Conservation (phyloP, 768 basidiomycete species). For the Strobilomyces echinocephalus region DNA sequence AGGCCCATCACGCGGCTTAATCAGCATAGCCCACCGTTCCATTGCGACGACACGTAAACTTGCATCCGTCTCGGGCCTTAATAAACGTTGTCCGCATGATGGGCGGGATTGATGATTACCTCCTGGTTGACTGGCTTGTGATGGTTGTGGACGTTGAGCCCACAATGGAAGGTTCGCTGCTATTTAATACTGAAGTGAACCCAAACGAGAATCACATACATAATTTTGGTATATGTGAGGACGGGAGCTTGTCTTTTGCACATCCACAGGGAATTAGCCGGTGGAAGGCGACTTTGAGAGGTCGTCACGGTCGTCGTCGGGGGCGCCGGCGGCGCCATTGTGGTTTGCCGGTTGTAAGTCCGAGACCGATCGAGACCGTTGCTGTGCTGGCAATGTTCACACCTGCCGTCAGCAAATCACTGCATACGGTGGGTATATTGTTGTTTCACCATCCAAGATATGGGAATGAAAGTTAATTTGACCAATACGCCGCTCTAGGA, state of each 20-base stretch:
- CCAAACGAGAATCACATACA: conserved; percentile 1
- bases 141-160: neutral
- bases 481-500: conserved; percentile 13
- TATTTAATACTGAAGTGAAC: neutral
- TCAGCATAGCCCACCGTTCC: conserved; percentile 10
- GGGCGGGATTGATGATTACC: neutral
- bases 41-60: conserved; percentile 20
- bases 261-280: neutral
- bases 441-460: conserved; percentile 13
- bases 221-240: neutral
- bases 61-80: conserved; percentile 4
- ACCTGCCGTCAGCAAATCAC: conserved; percentile 18
- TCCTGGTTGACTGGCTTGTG: neutral
- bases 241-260: neutral
- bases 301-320: neutral
- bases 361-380: conserved; percentile 5
- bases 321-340: conserved; percentile 1
- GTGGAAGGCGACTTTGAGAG: neutral
- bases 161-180: neutral
- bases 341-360: neutral
- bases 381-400: conserved; percentile 2
- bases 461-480: conserved; percentile 24
- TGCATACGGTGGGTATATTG: conserved; percentile 7
- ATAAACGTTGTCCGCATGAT: neutral
- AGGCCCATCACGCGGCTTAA: conserved; percentile 3